A percentile compares a stretch with the other conserved stretches of the same genome.
Evolutionary conservation across 805 yeast genomes (phyloP).

Genomic region (Metschnikowia matae): DNA sequence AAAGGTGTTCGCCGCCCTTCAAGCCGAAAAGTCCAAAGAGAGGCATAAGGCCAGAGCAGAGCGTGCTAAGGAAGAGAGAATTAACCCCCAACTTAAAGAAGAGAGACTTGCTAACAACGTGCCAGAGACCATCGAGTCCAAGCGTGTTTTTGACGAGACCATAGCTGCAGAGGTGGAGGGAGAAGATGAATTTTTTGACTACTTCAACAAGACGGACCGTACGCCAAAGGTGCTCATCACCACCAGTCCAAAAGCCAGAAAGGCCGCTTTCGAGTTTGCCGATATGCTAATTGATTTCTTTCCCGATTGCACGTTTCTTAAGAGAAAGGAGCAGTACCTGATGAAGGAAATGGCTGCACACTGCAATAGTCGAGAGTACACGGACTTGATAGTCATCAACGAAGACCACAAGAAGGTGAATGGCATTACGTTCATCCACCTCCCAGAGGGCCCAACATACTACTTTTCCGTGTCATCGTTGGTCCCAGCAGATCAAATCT

Average conservation of each 20-base stretch:
- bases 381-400: slow-evolving; percentile 83
- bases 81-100: slow-evolving; percentile 75
- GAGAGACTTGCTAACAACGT: slow-evolving; percentile 75
- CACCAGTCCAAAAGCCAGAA: slow-evolving; percentile 81
- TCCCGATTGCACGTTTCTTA: slow-evolving; percentile 82
- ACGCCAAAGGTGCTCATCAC: slow-evolving; percentile 88
- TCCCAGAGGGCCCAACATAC: slow-evolving; percentile 94
- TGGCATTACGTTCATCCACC: slow-evolving; percentile 88
- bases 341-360: slow-evolving; percentile 84
- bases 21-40: slow-evolving; percentile 69
- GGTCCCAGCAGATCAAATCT: slow-evolving; percentile 66
- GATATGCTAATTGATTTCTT: slow-evolving; percentile 78
- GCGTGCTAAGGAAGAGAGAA: slow-evolving; percentile 83
- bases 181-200: slow-evolving; percentile 56
- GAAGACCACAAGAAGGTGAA: slow-evolving; percentile 92
- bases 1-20: slow-evolving; percentile 66
- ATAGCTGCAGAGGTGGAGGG: slow-evolving; percentile 57
- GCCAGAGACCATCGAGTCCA: slow-evolving; percentile 78
- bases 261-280: slow-evolving; percentile 86
- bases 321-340: slow-evolving; percentile 77
- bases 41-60: slow-evolving; percentile 74
- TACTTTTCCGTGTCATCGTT: slow-evolving; percentile 82
- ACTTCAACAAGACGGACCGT: slow-evolving; percentile 23
- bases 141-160: slow-evolving; percentile 85
- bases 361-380: slow-evolving; percentile 78